Evolutionary conservation across 345 rosid species (phyloP).

Genomic region (Syzygium aromaticum): DNA sequence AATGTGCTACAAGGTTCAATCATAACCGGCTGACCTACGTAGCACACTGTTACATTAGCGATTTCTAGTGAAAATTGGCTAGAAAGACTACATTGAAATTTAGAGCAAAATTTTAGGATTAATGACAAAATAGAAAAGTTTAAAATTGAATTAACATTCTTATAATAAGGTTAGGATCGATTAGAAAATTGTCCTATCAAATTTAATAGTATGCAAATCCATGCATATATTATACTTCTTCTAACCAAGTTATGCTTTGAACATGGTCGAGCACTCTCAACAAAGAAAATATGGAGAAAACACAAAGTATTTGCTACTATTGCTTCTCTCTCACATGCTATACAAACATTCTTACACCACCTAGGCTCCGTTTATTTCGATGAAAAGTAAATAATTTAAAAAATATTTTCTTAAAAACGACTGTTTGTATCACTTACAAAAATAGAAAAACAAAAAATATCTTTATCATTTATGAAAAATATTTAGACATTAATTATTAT

Average conservation of each 20-base stretch:
- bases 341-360: background rate
- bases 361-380: background rate
- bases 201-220: background rate
- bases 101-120: background rate
- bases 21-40: rapidly evolving
- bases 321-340: background rate
- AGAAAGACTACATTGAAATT: background rate
- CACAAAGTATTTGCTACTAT: background rate
- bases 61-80: background rate
- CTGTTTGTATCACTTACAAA: background rate
- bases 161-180: background rate
- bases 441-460: background rate
- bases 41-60: rapidly evolving
- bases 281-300: too few relatives aligned
- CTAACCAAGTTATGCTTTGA: background rate
- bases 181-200: background rate
- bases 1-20: background rate
- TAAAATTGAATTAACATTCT: rapidly evolving
- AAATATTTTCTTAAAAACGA: background rate
- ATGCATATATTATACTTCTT: background rate
- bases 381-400: background rate
- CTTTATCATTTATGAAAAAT: background rate
- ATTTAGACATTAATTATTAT: background rate
- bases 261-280: background rate
- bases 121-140: background rate